phyloP scores from a whole-genome alignment of 306 rosid species.

The Acacia acuminata region DNA sequence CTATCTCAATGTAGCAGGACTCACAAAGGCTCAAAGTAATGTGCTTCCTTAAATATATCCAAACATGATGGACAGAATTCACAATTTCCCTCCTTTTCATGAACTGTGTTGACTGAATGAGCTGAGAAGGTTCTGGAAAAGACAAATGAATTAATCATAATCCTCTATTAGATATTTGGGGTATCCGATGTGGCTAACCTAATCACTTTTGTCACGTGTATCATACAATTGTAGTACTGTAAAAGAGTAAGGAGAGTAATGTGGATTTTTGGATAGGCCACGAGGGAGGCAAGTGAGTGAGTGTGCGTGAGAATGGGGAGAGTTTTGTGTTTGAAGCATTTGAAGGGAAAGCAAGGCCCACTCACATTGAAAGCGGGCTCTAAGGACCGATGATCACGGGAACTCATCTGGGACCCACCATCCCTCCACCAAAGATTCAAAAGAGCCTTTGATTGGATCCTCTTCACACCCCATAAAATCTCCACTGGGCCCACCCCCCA shows the following conservation, averaged over 20 bases:
- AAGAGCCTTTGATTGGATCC: not conserved
- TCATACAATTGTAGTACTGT: not conserved
- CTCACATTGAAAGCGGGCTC: conserved; percentile 34
- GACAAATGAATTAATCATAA: conserved; percentile 9
- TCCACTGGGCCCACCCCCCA: conserved; percentile 24
- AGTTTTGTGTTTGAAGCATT: not conserved
- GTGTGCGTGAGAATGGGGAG: not conserved
- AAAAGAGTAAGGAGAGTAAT: not conserved
- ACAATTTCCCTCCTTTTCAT: conserved; percentile 43
- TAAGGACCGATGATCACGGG: conserved; percentile 69
- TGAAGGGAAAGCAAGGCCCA: conserved; percentile 25
- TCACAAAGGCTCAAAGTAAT: not conserved
- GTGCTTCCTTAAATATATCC: not conserved
- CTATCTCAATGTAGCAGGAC: not conserved
- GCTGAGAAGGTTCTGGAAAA: conserved; percentile 47
- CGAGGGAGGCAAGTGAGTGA: not conserved
- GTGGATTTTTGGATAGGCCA: not conserved
- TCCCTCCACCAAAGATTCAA: not conserved
- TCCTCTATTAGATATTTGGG: conserved; percentile 7
- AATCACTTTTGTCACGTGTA: not conserved
- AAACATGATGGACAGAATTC: conserved; percentile 13
- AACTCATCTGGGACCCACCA: conserved; percentile 39
- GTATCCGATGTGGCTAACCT: conserved; percentile 41
- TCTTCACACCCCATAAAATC: conserved; percentile 22
- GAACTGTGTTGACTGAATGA: conserved; percentile 42